Base-by-base conservation (phyloP, 257 asterid species). In the Lavandula angustifolia region DNA sequence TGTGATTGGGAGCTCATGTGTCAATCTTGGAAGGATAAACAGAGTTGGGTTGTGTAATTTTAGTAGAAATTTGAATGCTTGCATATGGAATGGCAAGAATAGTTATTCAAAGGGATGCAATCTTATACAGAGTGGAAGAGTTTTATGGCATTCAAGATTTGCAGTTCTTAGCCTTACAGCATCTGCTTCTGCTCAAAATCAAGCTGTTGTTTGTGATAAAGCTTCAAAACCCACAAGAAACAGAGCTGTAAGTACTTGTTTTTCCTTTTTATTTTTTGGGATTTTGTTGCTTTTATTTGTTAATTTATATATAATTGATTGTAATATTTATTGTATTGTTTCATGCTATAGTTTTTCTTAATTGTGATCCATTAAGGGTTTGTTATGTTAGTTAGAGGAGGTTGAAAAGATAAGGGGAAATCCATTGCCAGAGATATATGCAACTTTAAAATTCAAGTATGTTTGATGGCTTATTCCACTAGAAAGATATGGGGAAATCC, bases 1-100 rank as follows among this genome's bases (percentile, higher is more conserved):
- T 42, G 75, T 80, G 44, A 76, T 83, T 17, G 85, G 91, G 68
- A 86, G 86, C 80, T 87, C 95, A 58, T 85, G 81, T 78, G 74
- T 86, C 69, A 79, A 74, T 79, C 68, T 76, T 54, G 80, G 75
- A 7, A 76, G 86, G 70, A 38, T 22, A 8, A 73, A 41, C 67
- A 78, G 73, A 68, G 59, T 64, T 75, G 86, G 86, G 59, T 38
- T 80, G 14, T 84, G 84, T 68, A 80, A 38, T 65, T 74, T 79
- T 58, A 68, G 78, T 76, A 87, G 70, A 64, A 88, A 75, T 68
- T 69, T 78, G 77, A 76, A 78, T 76, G 32, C 60, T 54, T 76
- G 76, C 57, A 48, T 72, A 29, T 66, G 44, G 49, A 69, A 60
- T 76, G 52, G 46, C 37, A 75, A 51, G 67, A 82, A 65, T 56